Evolutionary conservation across 805 yeast species (phyloP).

Genomic region (Candida tibetensis): DNA sequence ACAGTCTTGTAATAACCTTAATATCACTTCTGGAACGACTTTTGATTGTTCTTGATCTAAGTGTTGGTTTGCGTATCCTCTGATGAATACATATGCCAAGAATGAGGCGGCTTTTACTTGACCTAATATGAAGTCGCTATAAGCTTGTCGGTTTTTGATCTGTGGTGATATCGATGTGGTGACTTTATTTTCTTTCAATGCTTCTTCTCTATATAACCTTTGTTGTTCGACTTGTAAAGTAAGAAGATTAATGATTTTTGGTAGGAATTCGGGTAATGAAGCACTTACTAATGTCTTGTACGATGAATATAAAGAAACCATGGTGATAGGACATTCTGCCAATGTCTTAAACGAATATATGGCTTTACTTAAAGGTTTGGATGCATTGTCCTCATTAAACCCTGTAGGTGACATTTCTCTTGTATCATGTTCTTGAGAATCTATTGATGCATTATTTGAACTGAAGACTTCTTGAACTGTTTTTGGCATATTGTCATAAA

Average conservation of each 20-base stretch:
- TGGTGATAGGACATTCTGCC: conserved; percentile 95
- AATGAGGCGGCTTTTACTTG: conserved; percentile 97
- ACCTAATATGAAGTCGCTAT: conserved; percentile 84
- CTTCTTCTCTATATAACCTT: conserved; percentile 32
- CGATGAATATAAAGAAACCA: conserved; percentile 87
- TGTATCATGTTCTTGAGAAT: conserved; percentile 10
- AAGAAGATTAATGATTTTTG: conserved; percentile 73
- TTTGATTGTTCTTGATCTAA: conserved; percentile 41
- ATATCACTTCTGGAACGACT: conserved; percentile 81
- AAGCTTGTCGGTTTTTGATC: conserved; percentile 72
- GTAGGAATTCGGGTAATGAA: conserved; percentile 73
- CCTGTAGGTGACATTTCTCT: conserved; percentile 41
- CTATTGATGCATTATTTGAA: conserved; percentile 8
- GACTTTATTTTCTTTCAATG: conserved; percentile 55
- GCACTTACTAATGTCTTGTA: conserved; percentile 73
- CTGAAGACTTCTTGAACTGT: conserved; percentile 70
- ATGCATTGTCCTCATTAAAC: conserved; percentile 38
- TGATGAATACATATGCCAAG: conserved; percentile 83
- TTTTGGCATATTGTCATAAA: conserved; percentile 76
- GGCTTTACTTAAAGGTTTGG: conserved; percentile 59
- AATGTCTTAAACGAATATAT: conserved; percentile 84
- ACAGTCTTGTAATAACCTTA: conserved; percentile 87
- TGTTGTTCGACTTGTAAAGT: conserved; percentile 82
- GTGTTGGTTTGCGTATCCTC: conserved; percentile 73
- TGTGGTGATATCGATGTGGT: conserved; percentile 72